A percentile compares a stretch with the other conserved stretches of the same genome.
Conservation (phyloP, 2,329 filamentous ascomycete species). For the Aspergillus piperis region DNA sequence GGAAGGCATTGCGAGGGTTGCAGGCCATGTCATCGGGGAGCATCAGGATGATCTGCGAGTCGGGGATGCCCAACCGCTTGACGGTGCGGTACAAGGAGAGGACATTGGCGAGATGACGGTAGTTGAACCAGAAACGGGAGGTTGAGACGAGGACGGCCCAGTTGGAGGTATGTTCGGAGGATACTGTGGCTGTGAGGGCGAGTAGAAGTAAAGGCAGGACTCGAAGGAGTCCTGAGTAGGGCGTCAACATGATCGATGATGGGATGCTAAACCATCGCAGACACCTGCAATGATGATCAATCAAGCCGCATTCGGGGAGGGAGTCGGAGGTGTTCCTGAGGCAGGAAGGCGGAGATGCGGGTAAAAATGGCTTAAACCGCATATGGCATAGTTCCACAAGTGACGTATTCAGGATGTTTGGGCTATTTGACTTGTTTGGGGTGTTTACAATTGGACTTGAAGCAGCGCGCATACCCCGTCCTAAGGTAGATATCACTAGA, state of each 20-base stretch:
- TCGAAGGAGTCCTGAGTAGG: slow-evolving; percentile 27
- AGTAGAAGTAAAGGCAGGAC: slow-evolving; percentile 29
- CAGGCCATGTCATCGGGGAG: slow-evolving; percentile 99
- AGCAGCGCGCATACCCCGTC: too few relatives aligned
- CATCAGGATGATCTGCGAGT: slow-evolving; percentile 99
- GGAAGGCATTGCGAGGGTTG: slow-evolving; percentile 97
- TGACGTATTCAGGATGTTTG: background rate
- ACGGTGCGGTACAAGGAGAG: slow-evolving; percentile 97
- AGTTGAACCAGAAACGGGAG: slow-evolving; percentile 99
- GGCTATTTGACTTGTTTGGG: too few relatives aligned
- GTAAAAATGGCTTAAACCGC: background rate
- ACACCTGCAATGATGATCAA: slow-evolving; percentile 1
- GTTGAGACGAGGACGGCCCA: slow-evolving; percentile 99
- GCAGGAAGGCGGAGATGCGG: slow-evolving; percentile 3
- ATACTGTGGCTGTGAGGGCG: slow-evolving; percentile 17
- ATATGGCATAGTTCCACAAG: background rate
- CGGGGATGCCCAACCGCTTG: slow-evolving; percentile 94
- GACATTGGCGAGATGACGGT: slow-evolving; percentile 95
- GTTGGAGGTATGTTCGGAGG: slow-evolving; percentile 79
- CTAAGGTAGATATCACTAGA: too few relatives aligned
- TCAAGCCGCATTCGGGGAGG: background rate
- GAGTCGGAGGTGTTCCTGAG: background rate
- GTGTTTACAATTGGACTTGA: too few relatives aligned
- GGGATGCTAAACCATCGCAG: slow-evolving; percentile 21
- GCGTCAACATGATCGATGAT: slow-evolving; percentile 28